Percentiles rank a stretch among this genome's conserved stretches.
phyloP scores from a whole-genome alignment of 2,329 filamentous ascomycete species.

The Coniosporium tulheliwenetii region DNA sequence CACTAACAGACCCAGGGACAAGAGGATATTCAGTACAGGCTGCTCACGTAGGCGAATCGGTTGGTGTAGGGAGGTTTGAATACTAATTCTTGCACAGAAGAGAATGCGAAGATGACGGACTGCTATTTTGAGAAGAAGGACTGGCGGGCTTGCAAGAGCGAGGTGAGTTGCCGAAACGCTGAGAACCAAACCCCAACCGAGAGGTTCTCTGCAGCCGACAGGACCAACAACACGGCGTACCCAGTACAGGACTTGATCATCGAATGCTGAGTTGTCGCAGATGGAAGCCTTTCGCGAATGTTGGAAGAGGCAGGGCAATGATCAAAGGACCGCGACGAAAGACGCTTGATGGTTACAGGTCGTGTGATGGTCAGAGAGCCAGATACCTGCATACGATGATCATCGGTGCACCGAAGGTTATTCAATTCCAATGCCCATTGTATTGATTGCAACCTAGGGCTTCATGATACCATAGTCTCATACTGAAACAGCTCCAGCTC shows the following conservation, averaged over 20 bases:
- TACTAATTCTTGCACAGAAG: slow-evolving; percentile 36
- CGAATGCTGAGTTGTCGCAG: slow-evolving; percentile 28
- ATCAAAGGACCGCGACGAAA: slow-evolving; percentile 63
- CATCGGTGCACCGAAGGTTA: no score
- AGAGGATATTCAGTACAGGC: slow-evolving; percentile 92
- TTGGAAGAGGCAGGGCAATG: slow-evolving; percentile 83
- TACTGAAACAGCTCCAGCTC: no score
- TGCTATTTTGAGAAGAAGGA: slow-evolving; percentile 95
- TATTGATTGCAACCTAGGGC: no score
- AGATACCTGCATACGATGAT: no score
- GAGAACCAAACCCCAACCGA: background rate
- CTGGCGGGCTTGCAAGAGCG: slow-evolving; percentile 75
- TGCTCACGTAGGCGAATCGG: slow-evolving; percentile 54
- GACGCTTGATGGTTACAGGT: slow-evolving; percentile 33
- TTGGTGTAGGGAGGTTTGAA: background rate
- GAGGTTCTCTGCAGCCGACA: background rate
- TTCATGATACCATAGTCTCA: no score
- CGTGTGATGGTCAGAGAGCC: no score
- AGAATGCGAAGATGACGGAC: slow-evolving; percentile 82
- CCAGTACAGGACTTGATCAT: background rate
- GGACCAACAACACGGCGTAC: background rate
- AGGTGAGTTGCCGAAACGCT: slow-evolving; percentile 43
- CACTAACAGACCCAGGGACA: slow-evolving; percentile 51
- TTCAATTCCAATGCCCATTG: no score
- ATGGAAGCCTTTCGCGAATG: slow-evolving; percentile 82